Base-by-base conservation (phyloP, 176 grass and related monocot species). In the Hyparrhenia diplandra region DNA sequence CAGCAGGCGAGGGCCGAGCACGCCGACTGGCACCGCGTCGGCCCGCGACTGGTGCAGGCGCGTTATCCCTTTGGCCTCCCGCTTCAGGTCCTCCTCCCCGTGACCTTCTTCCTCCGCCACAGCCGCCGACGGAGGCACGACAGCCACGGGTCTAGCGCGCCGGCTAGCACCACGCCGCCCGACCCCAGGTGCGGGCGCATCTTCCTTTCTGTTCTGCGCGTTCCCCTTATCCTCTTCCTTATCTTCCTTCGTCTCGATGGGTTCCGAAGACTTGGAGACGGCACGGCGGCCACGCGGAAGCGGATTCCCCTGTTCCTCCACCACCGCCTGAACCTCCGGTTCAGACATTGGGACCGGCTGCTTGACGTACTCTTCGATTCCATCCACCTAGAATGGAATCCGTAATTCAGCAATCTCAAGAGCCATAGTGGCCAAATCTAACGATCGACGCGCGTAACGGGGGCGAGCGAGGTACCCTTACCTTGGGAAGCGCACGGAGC, bases 401-500 rank as follows among this genome's bases (percentile, higher is more conserved):
- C 37, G 37, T 39, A 39, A 39, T 39, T 39, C 9, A 39, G 37
- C 37, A 39, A 39, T 51, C 47, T 51, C 17, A 51, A 54, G 49
- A 57, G 2, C 13, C 1, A 2, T 1, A 34, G 20, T 23, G 0
- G 1, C 6, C 45, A 52, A 43, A 67, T 51, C 64, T 68, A 51
- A 41, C 3, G 0, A 11, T 11, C 6, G 21, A 27, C 12, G 3
- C 0, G 77, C 13, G 8, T 10, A 9, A 27, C 2, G 46, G 13
- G 13, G n/a, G 16, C 8, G 30, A 28, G 31, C 8, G 17, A 67
- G 29, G 20, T 14, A 14, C 12, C 40, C 40, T 68, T 83, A 94
- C 92, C 29, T 11, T 32, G 28, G 86, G 39, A 49, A 98, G 95
- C 54, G 81, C 82, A 31, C 72, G n/a, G 74, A 98, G 92, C 76